Evolutionary conservation across 345 rosid species (phyloP).

Genomic region (Kandelia obovata): DNA sequence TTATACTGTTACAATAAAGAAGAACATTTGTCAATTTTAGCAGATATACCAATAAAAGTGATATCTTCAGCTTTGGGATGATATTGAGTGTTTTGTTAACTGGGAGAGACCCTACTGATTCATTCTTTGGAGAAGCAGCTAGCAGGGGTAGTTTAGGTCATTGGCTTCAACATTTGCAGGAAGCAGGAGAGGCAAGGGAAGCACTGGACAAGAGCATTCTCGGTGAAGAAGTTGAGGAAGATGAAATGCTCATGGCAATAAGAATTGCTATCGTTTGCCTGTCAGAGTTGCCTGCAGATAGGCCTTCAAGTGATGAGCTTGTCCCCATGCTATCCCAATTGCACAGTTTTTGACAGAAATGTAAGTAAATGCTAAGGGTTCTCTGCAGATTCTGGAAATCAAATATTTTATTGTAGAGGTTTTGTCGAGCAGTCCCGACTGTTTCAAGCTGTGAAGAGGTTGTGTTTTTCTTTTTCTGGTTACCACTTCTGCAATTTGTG

Average conservation of each 20-base stretch:
- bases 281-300: slow-evolving; percentile 79
- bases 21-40: slow-evolving; percentile 4
- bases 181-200: slow-evolving; percentile 76
- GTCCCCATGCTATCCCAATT: slow-evolving; percentile 89
- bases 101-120: slow-evolving; percentile 67
- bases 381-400: slow-evolving; percentile 19
- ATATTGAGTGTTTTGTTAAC: slow-evolving; percentile 77
- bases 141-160: slow-evolving; percentile 60
- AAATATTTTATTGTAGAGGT: slow-evolving; percentile 4
- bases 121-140: slow-evolving; percentile 60
- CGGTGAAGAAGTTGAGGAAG: slow-evolving; percentile 92
- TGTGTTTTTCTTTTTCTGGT: neutral
- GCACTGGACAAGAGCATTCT: slow-evolving; percentile 79
- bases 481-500: neutral
- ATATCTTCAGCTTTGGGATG: slow-evolving; percentile 92
- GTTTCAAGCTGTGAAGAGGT: slow-evolving; percentile 8
- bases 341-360: slow-evolving; percentile 66
- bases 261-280: slow-evolving; percentile 80
- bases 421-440: slow-evolving; percentile 6
- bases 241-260: slow-evolving; percentile 94
- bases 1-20: slow-evolving; percentile 6
- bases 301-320: slow-evolving; percentile 94
- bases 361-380: slow-evolving; percentile 22
- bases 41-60: slow-evolving; percentile 87
- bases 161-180: slow-evolving; percentile 87